These are phyloP conservation scores for Penicillium sp. DNA, from an alignment of 2,329 filamentous ascomycete species.

Conservation along the genomic window DNA sequence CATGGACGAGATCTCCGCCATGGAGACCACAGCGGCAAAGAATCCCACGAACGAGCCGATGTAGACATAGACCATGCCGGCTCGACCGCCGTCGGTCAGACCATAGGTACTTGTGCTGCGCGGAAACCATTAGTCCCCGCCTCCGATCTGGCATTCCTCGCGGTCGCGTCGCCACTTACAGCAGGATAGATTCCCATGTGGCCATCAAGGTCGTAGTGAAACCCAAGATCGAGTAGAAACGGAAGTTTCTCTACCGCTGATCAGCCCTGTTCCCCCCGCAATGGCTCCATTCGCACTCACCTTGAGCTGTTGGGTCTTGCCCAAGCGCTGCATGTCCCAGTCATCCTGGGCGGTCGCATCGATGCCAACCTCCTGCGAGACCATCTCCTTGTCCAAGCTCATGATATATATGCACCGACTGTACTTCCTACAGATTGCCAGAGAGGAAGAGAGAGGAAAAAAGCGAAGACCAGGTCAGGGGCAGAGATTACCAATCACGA, in stretches of 20 bases:
- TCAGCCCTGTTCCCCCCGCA: constrained; percentile 11
- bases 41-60: constrained; percentile 40
- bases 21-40: constrained; percentile 39
- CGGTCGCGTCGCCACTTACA: constrained; percentile 27
- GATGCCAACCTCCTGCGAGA: constrained; percentile 18
- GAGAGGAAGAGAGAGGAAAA: neutral
- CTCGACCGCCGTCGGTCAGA: constrained; percentile 35
- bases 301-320: constrained; percentile 53
- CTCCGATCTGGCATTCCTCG: neutral
- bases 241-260: constrained; percentile 39
- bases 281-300: constrained; percentile 19
- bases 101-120: constrained; percentile 30
- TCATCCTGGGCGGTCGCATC: constrained; percentile 24
- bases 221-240: constrained; percentile 42
- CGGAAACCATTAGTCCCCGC: constrained; percentile 4
- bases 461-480: constrained; percentile 6
- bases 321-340: constrained; percentile 52
- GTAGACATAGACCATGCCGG: constrained; percentile 42
- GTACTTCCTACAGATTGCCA: neutral
- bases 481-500: neutral
- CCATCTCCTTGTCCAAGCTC: constrained; percentile 14
- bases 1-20: constrained; percentile 46
- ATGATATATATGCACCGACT: neutral
- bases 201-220: constrained; percentile 45
- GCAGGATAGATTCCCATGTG: constrained; percentile 44